Conservation (phyloP, 2,329 filamentous ascomycete genomes). For the Peltaster fructicola region DNA sequence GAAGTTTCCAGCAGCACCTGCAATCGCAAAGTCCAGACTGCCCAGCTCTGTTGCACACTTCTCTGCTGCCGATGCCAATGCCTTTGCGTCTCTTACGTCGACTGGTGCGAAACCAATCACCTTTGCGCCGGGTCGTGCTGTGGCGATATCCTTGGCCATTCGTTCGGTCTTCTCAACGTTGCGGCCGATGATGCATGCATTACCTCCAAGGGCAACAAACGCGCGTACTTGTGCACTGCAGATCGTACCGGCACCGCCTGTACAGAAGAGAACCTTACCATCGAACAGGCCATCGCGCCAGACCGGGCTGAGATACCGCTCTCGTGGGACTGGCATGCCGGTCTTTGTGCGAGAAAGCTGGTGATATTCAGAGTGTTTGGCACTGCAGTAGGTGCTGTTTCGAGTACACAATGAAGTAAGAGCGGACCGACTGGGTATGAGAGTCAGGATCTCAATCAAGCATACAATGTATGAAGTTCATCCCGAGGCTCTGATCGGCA, state of each 20-base stretch:
- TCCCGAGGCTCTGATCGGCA: too few species aligned
- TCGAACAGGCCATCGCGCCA: slow-evolving; percentile 81
- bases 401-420: too few species aligned
- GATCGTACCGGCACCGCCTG: slow-evolving; percentile 82
- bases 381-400: too few species aligned
- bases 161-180: slow-evolving; percentile 74
- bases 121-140: slow-evolving; percentile 57
- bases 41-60: slow-evolving; percentile 69
- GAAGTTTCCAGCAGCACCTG: slow-evolving; percentile 92
- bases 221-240: slow-evolving; percentile 89
- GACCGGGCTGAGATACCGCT: slow-evolving; percentile 61
- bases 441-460: too few species aligned
- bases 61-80: slow-evolving; percentile 56
- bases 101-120: slow-evolving; percentile 68
- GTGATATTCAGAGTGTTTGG: too few species aligned
- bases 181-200: slow-evolving; percentile 86
- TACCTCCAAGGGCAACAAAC: slow-evolving; percentile 74
- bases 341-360: too few species aligned
- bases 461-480: too few species aligned
- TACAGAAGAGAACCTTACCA: slow-evolving; percentile 84
- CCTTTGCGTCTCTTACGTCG: slow-evolving; percentile 50
- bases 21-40: slow-evolving; percentile 80
- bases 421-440: too few species aligned
- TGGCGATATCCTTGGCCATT: slow-evolving; percentile 66
- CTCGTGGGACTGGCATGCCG: slow-evolving; percentile 55